Evolutionary conservation across 2,329 filamentous ascomycete species (phyloP), one percentile per base, ranked within the genome.

Genomic region (Monilinia vaccinii-corymbosi): DNA sequence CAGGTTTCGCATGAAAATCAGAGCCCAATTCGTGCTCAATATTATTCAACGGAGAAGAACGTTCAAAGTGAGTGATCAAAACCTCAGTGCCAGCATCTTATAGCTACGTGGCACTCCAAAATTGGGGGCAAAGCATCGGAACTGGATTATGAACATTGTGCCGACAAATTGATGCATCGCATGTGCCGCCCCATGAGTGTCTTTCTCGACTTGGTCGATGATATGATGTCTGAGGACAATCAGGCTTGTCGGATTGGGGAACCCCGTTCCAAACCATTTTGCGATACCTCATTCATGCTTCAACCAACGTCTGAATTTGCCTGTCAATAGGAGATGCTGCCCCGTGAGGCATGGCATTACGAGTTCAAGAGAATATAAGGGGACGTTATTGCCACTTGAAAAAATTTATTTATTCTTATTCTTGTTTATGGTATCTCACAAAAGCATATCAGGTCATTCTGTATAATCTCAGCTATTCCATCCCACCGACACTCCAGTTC

Each of bases 401-500:
- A 49, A 31, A 25, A 14, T 42, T 42, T 49, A 49, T n/a, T 40
- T 31, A 21, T 57, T 44, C 36, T 28, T 48, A 28, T 47, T 57
- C 23, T 57, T 48, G 13, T 48, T 48, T 57, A 57, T 49, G 44
- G 44, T 49, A 57, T 57, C 44, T 57, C 44, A 38, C 55, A 49
- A 28, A 57, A 49, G 32, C 55, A 48, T 31, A 57, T 36, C 32
- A 49, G 18, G 42, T 32, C 47, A 58, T 44, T 55, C 51, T 55
- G 51, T 44, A 55, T 44, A 52, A 58, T 21, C 36, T 38, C 10
- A 53, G 48, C 23, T 34, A 50, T 44, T 44, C 46, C 46, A 28
- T 23, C n/a, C 31, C 36, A 31, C 23, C 50, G 25, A 23, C 25
- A 32, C 25, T 36, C 18, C n/a, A 55, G 38, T 40, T 38, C 23